phyloP scores from a whole-genome alignment of 305 asterid genomes.

The Solanum hybrid region DNA sequence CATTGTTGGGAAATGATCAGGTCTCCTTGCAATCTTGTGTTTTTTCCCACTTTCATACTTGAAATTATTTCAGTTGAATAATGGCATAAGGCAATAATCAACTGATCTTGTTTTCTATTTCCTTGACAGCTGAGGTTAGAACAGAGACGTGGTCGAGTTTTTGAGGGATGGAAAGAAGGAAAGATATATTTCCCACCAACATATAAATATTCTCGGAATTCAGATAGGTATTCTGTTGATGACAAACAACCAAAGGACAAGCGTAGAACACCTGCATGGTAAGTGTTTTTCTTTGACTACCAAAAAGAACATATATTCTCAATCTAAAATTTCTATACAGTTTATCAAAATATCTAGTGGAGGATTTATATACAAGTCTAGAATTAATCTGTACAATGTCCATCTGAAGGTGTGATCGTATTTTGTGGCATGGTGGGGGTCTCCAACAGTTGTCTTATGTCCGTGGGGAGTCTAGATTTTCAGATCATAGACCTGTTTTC shows the following conservation, averaged over 20 bases:
- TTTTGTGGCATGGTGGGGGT: conserved; percentile 24
- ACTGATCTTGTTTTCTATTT: neutral
- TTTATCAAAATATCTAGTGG: neutral
- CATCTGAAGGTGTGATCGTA: conserved; percentile 27
- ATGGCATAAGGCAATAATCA: neutral
- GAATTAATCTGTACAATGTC: neutral
- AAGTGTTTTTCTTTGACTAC: neutral
- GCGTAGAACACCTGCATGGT: conserved; percentile 30
- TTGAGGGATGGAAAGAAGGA: conserved; percentile 30
- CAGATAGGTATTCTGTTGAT: conserved; percentile 27
- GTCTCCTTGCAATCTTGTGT: neutral
- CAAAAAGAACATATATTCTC: neutral
- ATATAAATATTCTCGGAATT: conserved; percentile 25
- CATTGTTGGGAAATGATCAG: conserved; percentile 27
- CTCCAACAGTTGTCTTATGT: conserved; percentile 25
- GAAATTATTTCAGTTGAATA: neutral
- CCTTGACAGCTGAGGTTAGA: conserved; percentile 21
- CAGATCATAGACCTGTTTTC: conserved; percentile 29
- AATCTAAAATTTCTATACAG: neutral
- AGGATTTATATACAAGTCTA: neutral
- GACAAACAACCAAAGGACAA: conserved; percentile 22
- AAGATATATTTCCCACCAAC: conserved; percentile 30
- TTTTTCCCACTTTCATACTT: neutral
- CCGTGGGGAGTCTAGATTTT: conserved; percentile 26
- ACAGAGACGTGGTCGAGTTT: conserved; percentile 23